Conservation (phyloP, 2,329 filamentous ascomycete species). For the Pseudogymnoascus sp. region DNA sequence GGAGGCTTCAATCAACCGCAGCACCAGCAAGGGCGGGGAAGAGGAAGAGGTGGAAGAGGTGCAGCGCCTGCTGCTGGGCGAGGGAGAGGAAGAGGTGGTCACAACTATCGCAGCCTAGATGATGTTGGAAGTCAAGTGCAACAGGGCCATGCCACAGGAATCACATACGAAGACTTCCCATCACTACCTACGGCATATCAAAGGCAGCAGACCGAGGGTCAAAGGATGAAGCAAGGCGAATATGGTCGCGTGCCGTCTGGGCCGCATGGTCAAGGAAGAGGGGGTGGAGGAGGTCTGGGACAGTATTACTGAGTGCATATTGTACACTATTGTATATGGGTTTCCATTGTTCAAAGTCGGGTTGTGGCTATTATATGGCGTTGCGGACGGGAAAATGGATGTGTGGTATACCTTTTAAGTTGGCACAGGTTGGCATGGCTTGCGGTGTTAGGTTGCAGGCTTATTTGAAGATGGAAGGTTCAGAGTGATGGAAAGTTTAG, state of each 20-base stretch:
- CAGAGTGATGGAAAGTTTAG: neutral
- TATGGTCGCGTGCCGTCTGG: constrained; percentile 2
- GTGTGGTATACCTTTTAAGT: neutral
- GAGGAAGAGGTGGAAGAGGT: constrained; percentile 29
- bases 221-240: constrained; percentile 2
- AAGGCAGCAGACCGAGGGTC: constrained; percentile 19
- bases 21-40: constrained; percentile 12
- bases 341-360: neutral
- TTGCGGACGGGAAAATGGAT: neutral
- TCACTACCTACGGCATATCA: constrained; percentile 27
- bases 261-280: neutral
- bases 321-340: neutral
- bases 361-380: neutral
- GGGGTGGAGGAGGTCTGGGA: neutral
- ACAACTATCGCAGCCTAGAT: constrained; percentile 58
- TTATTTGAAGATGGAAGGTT: neutral
- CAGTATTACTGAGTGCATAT: constrained; percentile 2
- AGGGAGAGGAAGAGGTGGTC: constrained; percentile 39
- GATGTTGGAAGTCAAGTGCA: constrained; percentile 40
- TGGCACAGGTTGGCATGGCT: neutral
- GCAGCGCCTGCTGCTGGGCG: constrained; percentile 26
- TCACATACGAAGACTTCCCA: constrained; percentile 29
- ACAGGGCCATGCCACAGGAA: constrained; percentile 23
- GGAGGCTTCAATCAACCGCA: constrained; percentile 19
- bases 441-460: neutral